Evolutionary conservation across 495 filamentous ascomycete genomes (phyloP).

Genomic region (Lasiosphaeriaceae sp.): DNA sequence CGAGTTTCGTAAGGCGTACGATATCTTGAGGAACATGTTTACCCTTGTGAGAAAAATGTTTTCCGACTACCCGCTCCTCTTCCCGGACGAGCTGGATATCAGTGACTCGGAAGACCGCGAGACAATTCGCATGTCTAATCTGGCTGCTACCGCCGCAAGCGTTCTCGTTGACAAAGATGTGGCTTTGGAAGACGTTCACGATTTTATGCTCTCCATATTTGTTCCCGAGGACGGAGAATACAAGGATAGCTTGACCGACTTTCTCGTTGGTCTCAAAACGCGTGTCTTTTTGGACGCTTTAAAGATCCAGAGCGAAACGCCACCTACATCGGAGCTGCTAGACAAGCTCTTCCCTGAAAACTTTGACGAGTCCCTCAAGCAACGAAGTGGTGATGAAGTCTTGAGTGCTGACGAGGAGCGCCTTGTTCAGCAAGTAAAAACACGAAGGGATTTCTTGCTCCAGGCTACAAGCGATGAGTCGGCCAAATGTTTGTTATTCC

Average conservation of each 20-base stretch:
- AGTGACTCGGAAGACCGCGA: conserved; percentile 63
- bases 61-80: conserved; percentile 63
- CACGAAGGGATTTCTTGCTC: conserved; percentile 64
- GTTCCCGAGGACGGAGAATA: conserved; percentile 61
- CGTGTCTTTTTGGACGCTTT: conserved; percentile 76
- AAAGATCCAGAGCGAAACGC: conserved; percentile 48
- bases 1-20: conserved; percentile 76
- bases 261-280: conserved; percentile 83
- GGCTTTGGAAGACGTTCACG: conserved; percentile 75
- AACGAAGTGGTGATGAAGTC: conserved; percentile 60
- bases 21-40: conserved; percentile 73
- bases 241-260: conserved; percentile 57
- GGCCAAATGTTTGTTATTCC: conserved; percentile 38
- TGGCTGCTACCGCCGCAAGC: conserved; percentile 79
- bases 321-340: conserved; percentile 61
- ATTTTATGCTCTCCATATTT: conserved; percentile 81
- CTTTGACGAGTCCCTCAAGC: conserved; percentile 60
- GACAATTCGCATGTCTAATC: conserved; percentile 78
- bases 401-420: conserved; percentile 70
- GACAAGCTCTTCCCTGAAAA: conserved; percentile 70
- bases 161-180: conserved; percentile 83
- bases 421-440: conserved; percentile 61
- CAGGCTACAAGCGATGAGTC: conserved; percentile 55
- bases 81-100: conserved; percentile 70
- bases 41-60: conserved; percentile 78